Percentiles rank a stretch among this genome's conserved stretches.
phyloP scores from a whole-genome alignment of 306 rosid species.

The Geum urbanum region DNA sequence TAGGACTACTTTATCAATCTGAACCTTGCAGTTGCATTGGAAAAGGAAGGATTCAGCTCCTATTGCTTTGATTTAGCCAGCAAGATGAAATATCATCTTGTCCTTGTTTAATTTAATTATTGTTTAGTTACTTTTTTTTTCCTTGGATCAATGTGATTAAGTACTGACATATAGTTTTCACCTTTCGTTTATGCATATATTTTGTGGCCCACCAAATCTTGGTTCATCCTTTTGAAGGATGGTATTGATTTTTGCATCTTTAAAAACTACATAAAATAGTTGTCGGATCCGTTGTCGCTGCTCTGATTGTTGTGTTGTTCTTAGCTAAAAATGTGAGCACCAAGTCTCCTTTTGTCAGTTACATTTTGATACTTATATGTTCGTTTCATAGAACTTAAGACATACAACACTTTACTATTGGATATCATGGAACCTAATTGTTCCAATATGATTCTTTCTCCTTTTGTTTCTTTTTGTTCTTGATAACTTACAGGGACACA shows the following conservation, averaged over 20 bases:
- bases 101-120: not conserved
- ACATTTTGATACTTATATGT: not conserved
- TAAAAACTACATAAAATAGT: conserved; percentile 59
- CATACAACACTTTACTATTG: not conserved
- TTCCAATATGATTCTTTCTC: conserved; percentile 4
- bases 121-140: not conserved
- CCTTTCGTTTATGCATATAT: conserved; percentile 9
- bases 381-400: not conserved
- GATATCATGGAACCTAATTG: not conserved
- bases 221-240: conserved; percentile 73
- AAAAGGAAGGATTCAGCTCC: conserved; percentile 51
- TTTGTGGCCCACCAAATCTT: conserved; percentile 34
- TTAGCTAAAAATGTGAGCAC: conserved; percentile 56
- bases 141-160: not conserved
- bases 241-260: conserved; percentile 58
- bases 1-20: conserved; percentile 81
- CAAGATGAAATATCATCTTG: conserved; percentile 50
- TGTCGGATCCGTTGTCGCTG: conserved; percentile 51
- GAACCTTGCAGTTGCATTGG: conserved; percentile 69
- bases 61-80: conserved; percentile 89
- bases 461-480: conserved; percentile 2
- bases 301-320: conserved; percentile 41
- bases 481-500: conserved; percentile 47
- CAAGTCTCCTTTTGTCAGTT: not conserved
- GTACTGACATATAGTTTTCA: not conserved